Conservation (phyloP, 2,329 filamentous ascomycete genomes). For the Ophidiomyces ophidiicola region DNA sequence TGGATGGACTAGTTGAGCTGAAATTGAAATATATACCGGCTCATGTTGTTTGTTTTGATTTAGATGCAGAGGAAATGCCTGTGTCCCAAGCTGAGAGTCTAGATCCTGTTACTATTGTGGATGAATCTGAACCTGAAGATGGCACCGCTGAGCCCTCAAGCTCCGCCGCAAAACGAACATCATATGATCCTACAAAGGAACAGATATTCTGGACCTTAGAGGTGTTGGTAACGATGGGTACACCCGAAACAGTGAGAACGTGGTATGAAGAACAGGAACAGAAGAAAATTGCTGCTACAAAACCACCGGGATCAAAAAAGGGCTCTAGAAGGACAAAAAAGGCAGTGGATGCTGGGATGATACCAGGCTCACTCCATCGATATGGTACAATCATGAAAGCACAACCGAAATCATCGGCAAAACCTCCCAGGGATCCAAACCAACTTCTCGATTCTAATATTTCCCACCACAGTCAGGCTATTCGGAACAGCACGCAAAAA, state of each 20-base stretch:
- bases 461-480: constrained; percentile 12
- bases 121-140: constrained; percentile 21
- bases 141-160: constrained; percentile 15
- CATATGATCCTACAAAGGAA: constrained; percentile 51
- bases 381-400: constrained; percentile 28
- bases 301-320: constrained; percentile 20
- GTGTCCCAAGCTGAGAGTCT: background rate
- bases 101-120: constrained; percentile 19
- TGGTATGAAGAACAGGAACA: constrained; percentile 44
- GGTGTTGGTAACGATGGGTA: constrained; percentile 50
- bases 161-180: constrained; percentile 22
- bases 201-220: constrained; percentile 60
- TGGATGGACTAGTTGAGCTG: constrained; percentile 63
- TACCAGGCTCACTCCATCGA: constrained; percentile 30
- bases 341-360: constrained; percentile 30
- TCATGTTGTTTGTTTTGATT: constrained; percentile 63
- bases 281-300: constrained; percentile 21
- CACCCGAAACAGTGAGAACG: constrained; percentile 51
- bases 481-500: background rate
- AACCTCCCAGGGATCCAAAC: constrained; percentile 18
- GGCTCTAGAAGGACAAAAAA: constrained; percentile 27
- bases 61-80: constrained; percentile 47
- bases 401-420: background rate
- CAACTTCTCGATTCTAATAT: constrained; percentile 13
- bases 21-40: constrained; percentile 66